These are phyloP conservation scores for Backusella luteola DNA, from an alignment of 192 early-diverging fungal genomes.

Conservation along the genomic window DNA sequence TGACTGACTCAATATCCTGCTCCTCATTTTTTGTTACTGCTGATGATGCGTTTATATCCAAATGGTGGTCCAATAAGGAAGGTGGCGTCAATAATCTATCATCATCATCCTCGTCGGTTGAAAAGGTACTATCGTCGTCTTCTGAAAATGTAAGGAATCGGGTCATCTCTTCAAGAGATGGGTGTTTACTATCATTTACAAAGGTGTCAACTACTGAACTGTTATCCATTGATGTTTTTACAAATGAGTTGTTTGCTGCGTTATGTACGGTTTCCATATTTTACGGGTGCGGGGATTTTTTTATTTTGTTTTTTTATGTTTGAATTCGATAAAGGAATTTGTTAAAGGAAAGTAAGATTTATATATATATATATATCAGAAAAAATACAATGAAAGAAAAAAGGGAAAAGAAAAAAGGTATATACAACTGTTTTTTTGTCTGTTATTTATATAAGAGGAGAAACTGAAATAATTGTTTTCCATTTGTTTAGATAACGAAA, in stretches of 20 bases:
- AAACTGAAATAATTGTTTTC: background rate
- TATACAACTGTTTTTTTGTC: background rate
- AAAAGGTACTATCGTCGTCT: slow-evolving; percentile 12
- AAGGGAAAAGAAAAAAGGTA: background rate
- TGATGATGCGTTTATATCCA: background rate
- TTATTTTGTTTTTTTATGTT: no score
- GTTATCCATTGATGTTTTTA: background rate
- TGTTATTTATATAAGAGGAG: background rate
- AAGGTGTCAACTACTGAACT: background rate
- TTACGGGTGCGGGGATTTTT: no score
- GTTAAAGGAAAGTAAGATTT: background rate
- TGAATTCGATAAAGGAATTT: background rate
- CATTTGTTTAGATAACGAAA: background rate
- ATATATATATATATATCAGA: background rate
- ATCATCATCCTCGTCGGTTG: slow-evolving; percentile 8
- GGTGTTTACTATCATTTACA: background rate
- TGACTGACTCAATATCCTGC: background rate
- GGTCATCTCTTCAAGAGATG: background rate
- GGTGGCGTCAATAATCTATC: slow-evolving; percentile 9
- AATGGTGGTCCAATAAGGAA: background rate
- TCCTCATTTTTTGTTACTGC: background rate
- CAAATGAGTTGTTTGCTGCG: background rate
- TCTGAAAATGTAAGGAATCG: background rate
- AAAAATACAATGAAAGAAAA: background rate
- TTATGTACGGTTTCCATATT: background rate